Evolutionary conservation across 768 basidiomycete species (phyloP).

Genomic region (Amanita fuliginea): DNA sequence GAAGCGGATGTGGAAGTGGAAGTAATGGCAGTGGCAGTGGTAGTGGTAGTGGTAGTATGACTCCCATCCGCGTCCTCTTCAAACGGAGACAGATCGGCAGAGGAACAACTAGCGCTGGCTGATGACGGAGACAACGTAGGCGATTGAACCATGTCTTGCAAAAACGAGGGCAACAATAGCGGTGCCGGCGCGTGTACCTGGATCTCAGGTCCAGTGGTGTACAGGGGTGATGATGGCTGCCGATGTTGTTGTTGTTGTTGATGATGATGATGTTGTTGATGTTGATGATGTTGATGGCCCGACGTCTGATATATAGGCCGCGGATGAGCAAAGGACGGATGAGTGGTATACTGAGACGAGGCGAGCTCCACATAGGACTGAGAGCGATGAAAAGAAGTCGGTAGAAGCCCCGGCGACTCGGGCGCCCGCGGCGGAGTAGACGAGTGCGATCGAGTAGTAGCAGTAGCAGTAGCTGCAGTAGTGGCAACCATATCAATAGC

Average conservation of each 20-base stretch:
- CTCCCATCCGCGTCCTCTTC: conserved; percentile 42
- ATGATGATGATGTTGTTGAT: too few relatives aligned
- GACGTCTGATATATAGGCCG: conserved; percentile 69
- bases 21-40: too few relatives aligned
- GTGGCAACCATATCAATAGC: too few relatives aligned
- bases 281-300: too few relatives aligned
- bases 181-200: conserved; percentile 32
- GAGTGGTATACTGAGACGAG: conserved; percentile 25
- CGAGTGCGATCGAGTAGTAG: conserved; percentile 18
- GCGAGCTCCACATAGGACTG: conserved; percentile 40
- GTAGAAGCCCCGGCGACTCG: conserved; percentile 19
- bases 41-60: too few relatives aligned
- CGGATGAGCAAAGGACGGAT: conserved; percentile 14
- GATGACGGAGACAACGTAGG: conserved; percentile 57
- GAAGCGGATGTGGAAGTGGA: too few relatives aligned
- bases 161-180: conserved; percentile 66
- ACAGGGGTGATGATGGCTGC: too few relatives aligned
- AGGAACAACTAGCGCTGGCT: too few relatives aligned
- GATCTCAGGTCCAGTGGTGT: conserved; percentile 24
- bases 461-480: too few relatives aligned
- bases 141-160: conserved; percentile 64
- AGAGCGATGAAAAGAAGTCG: conserved; percentile 33
- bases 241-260: too few relatives aligned
- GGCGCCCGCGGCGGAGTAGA: conserved; percentile 33
- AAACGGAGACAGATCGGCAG: conserved; percentile 53